Base-by-base conservation (phyloP, 495 filamentous ascomycete species). In the Amniculicola lignicola region DNA sequence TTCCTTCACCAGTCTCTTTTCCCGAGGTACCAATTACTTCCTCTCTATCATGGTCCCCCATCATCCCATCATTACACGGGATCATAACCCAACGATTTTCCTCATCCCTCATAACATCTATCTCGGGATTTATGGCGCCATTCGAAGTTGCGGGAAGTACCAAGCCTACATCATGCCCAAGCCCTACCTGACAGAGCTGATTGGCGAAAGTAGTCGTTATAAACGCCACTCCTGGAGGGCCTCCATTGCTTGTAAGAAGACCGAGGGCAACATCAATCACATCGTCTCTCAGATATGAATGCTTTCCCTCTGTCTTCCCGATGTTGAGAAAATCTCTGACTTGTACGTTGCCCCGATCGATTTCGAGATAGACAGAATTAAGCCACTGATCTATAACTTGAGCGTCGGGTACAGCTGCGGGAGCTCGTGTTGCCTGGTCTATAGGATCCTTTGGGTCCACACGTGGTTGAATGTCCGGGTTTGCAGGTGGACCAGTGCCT, bases 311-410 rank as follows among this genome's bases (percentile, higher is more conserved):
- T 18, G 9, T 40, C 9, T 6, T 40, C 6, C 10, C 19, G 37
- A 40, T 40, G 37, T 40, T 9, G 6, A 40, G 37, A 16, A 40
- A 40, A 40, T 40, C 37, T 18, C 37, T n/a, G n/a, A n/a, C n/a
- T n/a, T n/a, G n/a, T n/a, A n/a, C n/a, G n/a, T n/a, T n/a, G n/a
- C n/a, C n/a, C n/a, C n/a, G n/a, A n/a, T n/a, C n/a, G n/a, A n/a
- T n/a, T n/a, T n/a, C n/a, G n/a, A n/a, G n/a, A n/a, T n/a, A n/a
- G n/a, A n/a, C n/a, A n/a, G n/a, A n/a, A n/a, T n/a, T n/a, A n/a
- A n/a, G n/a, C n/a, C n/a, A n/a, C n/a, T n/a, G n/a, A n/a, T n/a
- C n/a, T n/a, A n/a, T n/a, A n/a, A n/a, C n/a, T n/a, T n/a, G n/a
- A n/a, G n/a, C n/a, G n/a, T n/a, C n/a, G n/a, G n/a, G n/a, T n/a